Evolutionary conservation across 345 rosid species (phyloP), one percentile per base, ranked within the genome.

Genomic region (Euclidium syriacum): DNA sequence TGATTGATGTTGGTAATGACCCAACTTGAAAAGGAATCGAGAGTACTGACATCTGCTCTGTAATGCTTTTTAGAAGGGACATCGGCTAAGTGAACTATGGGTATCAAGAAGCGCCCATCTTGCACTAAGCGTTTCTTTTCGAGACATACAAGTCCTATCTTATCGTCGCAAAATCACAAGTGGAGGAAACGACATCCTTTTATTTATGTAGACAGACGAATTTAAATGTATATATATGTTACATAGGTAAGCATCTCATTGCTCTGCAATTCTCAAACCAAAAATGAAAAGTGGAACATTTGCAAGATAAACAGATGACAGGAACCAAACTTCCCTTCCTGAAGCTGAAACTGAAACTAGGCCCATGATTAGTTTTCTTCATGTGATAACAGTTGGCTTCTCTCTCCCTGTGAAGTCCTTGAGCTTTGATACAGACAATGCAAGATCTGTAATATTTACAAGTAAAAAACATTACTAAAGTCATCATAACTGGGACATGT

Each of bases 311-410:
- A 34, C 30, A 62, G 55, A 53, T 40, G 68, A 74, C 58, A 56
- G 62, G 71, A 44, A 58, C 3, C 40, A 68, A 24, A 73, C 75
- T 65, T 54, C 69, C 52, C 70, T 26, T 54, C 55, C 25, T 35
- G 50, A 62, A 49, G 62, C 38, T 3, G 17, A 33, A 68, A 52
- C 49, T 41, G 27, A 4, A 16, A 24, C 10, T 16, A 20, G 14
- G 14, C 10, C 49, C 22, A 34, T n/a, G 15, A 34, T 16, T 32
- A 29, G 25, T 10, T 30, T 8, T 20, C 54, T 59, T 80, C 74
- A 87, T 71, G 99, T 90, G 76, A 90, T 84, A 68, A 90, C 97
- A n/a, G 92, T 90, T 41, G 96, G 99, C 74, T 81, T 87, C 80
- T 90, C 95, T 82, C 95, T 84, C 53, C 90, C 92, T 11, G 95